Evolutionary conservation across 441 rosid species (phyloP), one percentile per base, ranked within the genome.

Genomic region (Adansonia madagascariensis): DNA sequence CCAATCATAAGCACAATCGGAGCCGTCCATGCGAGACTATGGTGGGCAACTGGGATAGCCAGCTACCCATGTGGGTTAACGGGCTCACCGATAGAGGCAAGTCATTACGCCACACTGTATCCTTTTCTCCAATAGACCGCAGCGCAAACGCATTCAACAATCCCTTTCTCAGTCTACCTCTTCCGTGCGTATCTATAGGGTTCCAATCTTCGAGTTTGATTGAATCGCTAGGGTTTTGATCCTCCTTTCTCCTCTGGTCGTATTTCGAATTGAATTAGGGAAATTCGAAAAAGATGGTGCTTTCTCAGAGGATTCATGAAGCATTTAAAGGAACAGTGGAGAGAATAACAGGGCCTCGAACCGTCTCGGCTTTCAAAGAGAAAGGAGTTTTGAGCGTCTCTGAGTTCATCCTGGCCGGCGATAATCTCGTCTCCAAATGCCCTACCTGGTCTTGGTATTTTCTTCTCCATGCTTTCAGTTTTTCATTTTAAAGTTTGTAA

Each of bases 371-470:
- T 66, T 96, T 96, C 76, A 96, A 93, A 82, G 99, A 94, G 85
- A 94, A 96, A 84, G 98, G 99, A 77, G 99, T 96, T 35, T 97
- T 96, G 75, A 96, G 98, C 87, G 98, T 96, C 85, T 81, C 82
- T 84, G 99, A 96, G 83, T 94, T 96, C 80, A 75, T 91, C 67
- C 84, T 94, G 77, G 99, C 98, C 75, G 99, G 99, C 0, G 98
- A 96, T 77, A 96, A 96, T 83, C 98, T 96, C 78, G 99, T 94
- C 80, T 86, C 98, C 75, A 96, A 96, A 83, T 96, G 98, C 84
- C 99, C 99, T 27, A 96, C 99, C 77, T 94, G 99, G 99, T 96
- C 98, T 20, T 96, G 99, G 99, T 96, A 87, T 74, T 50, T 24
- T 20, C 75, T 24, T 27, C 39, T 80, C 44, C 73, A n/a, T n/a